phyloP scores from a whole-genome alignment of 331 rosid genomes.

The Malus hybrid region DNA sequence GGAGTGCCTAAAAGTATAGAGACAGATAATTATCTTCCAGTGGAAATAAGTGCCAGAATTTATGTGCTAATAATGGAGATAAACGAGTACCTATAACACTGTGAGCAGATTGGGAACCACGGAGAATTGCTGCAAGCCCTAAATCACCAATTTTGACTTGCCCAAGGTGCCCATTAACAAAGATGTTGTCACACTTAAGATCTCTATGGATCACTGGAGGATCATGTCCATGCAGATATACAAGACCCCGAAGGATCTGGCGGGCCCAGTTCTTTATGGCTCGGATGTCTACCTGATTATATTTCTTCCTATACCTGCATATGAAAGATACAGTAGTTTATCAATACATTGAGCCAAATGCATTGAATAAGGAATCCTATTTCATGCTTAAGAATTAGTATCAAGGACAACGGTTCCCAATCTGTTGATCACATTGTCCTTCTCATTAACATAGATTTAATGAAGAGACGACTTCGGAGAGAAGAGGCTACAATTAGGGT shows the following conservation, averaged over 20 bases:
- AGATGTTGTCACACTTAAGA: conserved; percentile 81
- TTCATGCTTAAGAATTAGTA: background rate
- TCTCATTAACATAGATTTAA: background rate
- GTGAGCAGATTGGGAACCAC: conserved; percentile 60
- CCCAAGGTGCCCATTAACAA: conserved; percentile 89
- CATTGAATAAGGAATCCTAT: background rate
- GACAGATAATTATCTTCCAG: background rate
- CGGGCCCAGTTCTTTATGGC: conserved; percentile 79
- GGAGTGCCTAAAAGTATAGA: conserved; percentile 56
- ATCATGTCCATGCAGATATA: conserved; percentile 66
- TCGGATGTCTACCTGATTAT: conserved; percentile 38
- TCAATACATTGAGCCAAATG: no score
- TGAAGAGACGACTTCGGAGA: background rate
- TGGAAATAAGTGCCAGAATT: conserved; percentile 1
- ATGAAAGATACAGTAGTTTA: conserved; percentile 3
- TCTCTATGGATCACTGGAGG: conserved; percentile 88
- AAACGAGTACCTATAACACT: conserved; percentile 70
- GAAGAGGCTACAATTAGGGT: background rate
- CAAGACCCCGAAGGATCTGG: conserved; percentile 68
- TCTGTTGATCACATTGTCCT: background rate
- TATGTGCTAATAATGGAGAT: background rate
- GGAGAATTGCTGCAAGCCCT: conserved; percentile 80
- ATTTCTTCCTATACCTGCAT: conserved; percentile 69
- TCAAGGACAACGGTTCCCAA: background rate
- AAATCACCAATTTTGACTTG: conserved; percentile 89